Percentiles rank a stretch among this genome's conserved stretches.
These are phyloP conservation scores for Phlebopus sp. DNA, from an alignment of 1,284 basidiomycete species.

Conservation along the genomic window DNA sequence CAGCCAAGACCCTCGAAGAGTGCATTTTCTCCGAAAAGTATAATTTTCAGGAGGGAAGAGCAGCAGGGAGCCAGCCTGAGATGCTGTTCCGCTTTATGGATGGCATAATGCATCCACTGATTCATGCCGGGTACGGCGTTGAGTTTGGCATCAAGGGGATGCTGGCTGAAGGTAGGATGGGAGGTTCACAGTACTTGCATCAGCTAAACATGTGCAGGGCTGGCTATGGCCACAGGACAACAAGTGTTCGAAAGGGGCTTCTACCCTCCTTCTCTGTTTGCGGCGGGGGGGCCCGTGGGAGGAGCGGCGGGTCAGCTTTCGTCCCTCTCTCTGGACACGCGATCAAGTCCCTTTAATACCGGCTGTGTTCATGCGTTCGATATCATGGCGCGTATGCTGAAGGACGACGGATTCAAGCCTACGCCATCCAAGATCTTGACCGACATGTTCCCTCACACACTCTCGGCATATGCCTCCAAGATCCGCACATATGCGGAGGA, in stretches of 20 bases:
- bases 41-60: slow-evolving; percentile 37
- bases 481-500: slow-evolving; percentile 2
- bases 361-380: slow-evolving; percentile 3
- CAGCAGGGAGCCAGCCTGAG: neutral
- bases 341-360: neutral
- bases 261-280: neutral
- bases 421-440: neutral
- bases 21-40: slow-evolving; percentile 50
- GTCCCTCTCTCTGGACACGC: slow-evolving; percentile 2
- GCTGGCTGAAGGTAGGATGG: slow-evolving; percentile 6
- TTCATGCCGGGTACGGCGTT: slow-evolving; percentile 10
- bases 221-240: slow-evolving; percentile 2
- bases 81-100: slow-evolving; percentile 7
- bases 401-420: neutral
- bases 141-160: slow-evolving; percentile 11
- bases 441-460: neutral
- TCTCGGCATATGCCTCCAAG: neutral
- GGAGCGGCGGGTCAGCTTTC: neutral
- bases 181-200: neutral
- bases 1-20: slow-evolving; percentile 43
- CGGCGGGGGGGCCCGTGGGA: neutral
- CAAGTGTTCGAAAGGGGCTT: neutral
- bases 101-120: slow-evolving; percentile 11
- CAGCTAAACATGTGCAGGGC: neutral
- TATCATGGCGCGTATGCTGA: slow-evolving; percentile 1